Evolutionary conservation across 2,329 filamentous ascomycete genomes (phyloP), one percentile per base, ranked within the genome.

Genomic region (Penicillium sp.): DNA sequence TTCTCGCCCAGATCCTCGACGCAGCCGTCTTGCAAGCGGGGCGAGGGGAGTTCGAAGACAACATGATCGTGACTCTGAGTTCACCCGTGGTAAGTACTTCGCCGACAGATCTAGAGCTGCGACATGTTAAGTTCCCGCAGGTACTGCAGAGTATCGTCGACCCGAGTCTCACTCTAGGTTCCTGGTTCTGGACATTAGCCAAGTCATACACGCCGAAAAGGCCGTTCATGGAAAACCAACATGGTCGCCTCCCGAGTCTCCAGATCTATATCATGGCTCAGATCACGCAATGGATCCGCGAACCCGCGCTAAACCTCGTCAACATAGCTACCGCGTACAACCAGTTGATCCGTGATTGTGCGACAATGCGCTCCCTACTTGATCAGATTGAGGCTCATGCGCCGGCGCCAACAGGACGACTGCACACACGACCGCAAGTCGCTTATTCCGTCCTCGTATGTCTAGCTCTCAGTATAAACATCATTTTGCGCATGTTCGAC

Each of bases 61-160:
- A 68, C 17, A 64, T 71, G 58, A 62, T 70, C 6, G 53, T 65
- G 1, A 70, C 66, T 1, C 57, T 71, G 29, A 65, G 65, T n/a
- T 56, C 69, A 2, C 66, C 67, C 6, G 66, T 70, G 49, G 69
- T 71, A 70, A 6, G 66, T 23, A 17, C 13, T 13, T 15, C 1
- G 29, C 8, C 30, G 5, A 30, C 15, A 29, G 11, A 41, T 8
- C 44, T 6, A 2, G 5, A 23, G 8, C 7, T 23, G 9, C 17
- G 8, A 44, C 6, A 8, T 41, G 17, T 65, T 8, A 53, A 31
- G 23, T n/a, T 9, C 31, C n/a, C 38, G 13, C 26, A 72, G 69
- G 65, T 72, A 31, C 47, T 72, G 13, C 66, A 69, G 53, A 66
- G 66, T 21, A 66, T 69, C 23, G 52, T 65, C 21, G 65, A 71